These are phyloP conservation scores for Pholiota microspora DNA, from an alignment of 768 basidiomycete genomes.

Conservation along the genomic window DNA sequence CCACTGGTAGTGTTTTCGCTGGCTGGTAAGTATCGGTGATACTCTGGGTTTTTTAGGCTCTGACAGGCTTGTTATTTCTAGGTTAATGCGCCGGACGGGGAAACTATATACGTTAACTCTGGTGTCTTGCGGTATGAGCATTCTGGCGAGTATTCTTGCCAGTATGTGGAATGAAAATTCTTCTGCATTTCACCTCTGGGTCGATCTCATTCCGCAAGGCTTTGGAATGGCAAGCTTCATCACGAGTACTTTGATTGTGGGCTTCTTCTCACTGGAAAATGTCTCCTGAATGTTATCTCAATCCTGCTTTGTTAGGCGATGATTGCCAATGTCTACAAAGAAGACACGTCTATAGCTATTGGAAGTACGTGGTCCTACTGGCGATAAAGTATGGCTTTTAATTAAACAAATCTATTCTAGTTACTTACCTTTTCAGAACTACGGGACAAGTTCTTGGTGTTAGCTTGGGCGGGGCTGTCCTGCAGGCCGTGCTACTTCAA, in stretches of 20 bases:
- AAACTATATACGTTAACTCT: slow-evolving; percentile 79
- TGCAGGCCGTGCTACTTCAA: slow-evolving; percentile 74
- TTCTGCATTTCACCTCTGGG: slow-evolving; percentile 63
- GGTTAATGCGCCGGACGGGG: slow-evolving; percentile 86
- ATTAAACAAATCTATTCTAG: slow-evolving; percentile 36
- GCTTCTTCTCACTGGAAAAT: slow-evolving; percentile 26
- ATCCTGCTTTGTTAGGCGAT: slow-evolving; percentile 57
- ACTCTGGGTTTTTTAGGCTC: slow-evolving; percentile 1
- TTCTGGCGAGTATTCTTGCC: slow-evolving; percentile 61
- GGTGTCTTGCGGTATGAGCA: slow-evolving; percentile 54
- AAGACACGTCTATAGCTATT: slow-evolving; percentile 86
- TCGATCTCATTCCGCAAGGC: slow-evolving; percentile 78
- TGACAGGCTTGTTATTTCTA: slow-evolving; percentile 25
- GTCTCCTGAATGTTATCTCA: slow-evolving; percentile 10
- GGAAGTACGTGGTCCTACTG: slow-evolving; percentile 64
- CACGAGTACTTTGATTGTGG: slow-evolving; percentile 82
- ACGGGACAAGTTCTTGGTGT: slow-evolving; percentile 97
- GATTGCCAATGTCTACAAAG: slow-evolving; percentile 76
- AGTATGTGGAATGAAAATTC: slow-evolving; percentile 66
- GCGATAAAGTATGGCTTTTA: slow-evolving; percentile 15
- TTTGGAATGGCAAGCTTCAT: slow-evolving; percentile 84
- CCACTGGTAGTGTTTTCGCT: slow-evolving; percentile 81
- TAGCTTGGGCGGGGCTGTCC: slow-evolving; percentile 77
- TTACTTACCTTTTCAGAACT: slow-evolving; percentile 91
- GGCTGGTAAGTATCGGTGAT: slow-evolving; percentile 60